Evolutionary conservation across 352 stramenopile genomes (phyloP).

Genomic region (Globisporangium spinosum): DNA sequence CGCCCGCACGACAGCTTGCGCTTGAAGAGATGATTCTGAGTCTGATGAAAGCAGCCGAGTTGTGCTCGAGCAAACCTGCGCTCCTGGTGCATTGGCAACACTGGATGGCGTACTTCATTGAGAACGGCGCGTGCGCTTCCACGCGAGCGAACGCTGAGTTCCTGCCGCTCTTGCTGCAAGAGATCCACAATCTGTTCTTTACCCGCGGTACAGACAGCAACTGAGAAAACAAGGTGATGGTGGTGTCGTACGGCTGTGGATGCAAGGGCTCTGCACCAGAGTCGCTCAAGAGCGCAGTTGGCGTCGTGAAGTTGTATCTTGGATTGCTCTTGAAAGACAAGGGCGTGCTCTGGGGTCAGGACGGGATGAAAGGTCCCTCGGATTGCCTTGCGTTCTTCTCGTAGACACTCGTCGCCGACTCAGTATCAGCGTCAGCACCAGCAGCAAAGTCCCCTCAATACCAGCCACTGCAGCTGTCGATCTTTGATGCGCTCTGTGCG

Average conservation of each 20-base stretch:
- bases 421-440: background rate
- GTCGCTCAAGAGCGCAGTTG: slow-evolving; percentile 13
- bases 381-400: slow-evolving; percentile 16
- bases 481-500: slow-evolving; percentile 14
- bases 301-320: slow-evolving; percentile 17
- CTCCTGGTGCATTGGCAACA: slow-evolving; percentile 20
- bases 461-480: slow-evolving; percentile 3
- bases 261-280: slow-evolving; percentile 8
- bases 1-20: slow-evolving; percentile 8
- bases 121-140: slow-evolving; percentile 14
- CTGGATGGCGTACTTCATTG: slow-evolving; percentile 21
- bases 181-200: slow-evolving; percentile 16
- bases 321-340: slow-evolving; percentile 13
- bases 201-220: background rate
- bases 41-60: slow-evolving; percentile 16
- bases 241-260: slow-evolving; percentile 13
- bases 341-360: slow-evolving; percentile 19
- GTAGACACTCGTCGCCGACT: slow-evolving; percentile 9
- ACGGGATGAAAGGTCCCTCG: slow-evolving; percentile 15
- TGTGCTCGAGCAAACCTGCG: slow-evolving; percentile 2
- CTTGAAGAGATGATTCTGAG: slow-evolving; percentile 18
- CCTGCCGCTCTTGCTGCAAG: slow-evolving; percentile 11
- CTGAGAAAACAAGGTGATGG: background rate
- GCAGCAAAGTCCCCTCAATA: background rate
- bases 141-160: slow-evolving; percentile 12